Base-by-base conservation (phyloP, 2,329 filamentous ascomycete genomes). In the Pseudogymnoascus sp. region DNA sequence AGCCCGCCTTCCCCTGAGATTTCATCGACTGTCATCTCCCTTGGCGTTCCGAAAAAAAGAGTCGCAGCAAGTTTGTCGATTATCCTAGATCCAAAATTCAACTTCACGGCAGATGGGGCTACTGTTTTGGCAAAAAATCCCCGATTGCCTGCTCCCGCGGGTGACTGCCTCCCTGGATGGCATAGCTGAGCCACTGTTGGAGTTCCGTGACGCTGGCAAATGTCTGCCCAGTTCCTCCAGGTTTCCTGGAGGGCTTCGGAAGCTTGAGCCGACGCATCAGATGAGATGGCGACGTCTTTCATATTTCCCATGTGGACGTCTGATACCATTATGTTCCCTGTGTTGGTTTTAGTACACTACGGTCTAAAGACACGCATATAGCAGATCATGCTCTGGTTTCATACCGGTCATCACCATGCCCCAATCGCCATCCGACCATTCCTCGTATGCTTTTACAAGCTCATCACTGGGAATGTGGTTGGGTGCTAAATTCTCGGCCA, bases 401-500 rank as follows among this genome's bases (percentile, higher is more conserved):
- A 59, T 62, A 72, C 75, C 76, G 0, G 81, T 81, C n/a, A 82
- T 59, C 10, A 83, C 64, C 64, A 81, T 68, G 1, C 81, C 81
- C 79, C 79, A 83, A n/a, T 75, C 77, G 2, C 79, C 80, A 7
- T 77, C 71, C 0, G 78, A 77, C 84, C 83, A 87, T 65, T 72
- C 68, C 1, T 72, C 70, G 65, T 87, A 87, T 0, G 79, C 73
- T 2, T 76, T 69, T 2, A 72, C 57, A 11, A 81, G 72, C 1
- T 73, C 69, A 5, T 76, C 67, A 10, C 74, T 75, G 0, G 81
- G 81, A 0, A 78, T 73, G 29, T 78, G 64, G 4, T 68, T 69
- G 64, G 76, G 73, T 26, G 74, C 72, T 68, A 79, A 69, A 4
- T 65, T 65, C 64, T 83, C 78, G 4, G 79, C 75, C 72, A 84